These are phyloP conservation scores for Russula lepida DNA, from an alignment of 768 basidiomycete genomes.

Conservation along the genomic window DNA sequence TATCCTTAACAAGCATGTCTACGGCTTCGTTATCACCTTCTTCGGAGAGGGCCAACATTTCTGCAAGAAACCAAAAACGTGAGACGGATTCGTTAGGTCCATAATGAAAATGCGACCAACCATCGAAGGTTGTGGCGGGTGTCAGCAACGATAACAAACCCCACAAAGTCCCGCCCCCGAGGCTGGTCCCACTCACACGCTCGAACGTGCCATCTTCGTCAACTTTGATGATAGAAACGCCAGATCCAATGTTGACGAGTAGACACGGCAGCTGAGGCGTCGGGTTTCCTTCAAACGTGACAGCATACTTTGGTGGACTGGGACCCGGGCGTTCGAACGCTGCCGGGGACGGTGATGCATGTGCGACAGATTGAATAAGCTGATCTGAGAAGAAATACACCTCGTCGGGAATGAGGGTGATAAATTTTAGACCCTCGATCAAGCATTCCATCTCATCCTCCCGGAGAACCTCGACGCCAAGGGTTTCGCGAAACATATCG, in stretches of 20 bases:
- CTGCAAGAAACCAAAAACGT: constrained; percentile 35
- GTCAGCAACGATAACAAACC: constrained; percentile 90
- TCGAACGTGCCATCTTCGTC: constrained; percentile 94
- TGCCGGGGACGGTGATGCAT: constrained; percentile 25
- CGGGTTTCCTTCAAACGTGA: constrained; percentile 78
- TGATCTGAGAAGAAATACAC: constrained; percentile 99
- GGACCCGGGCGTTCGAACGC: constrained; percentile 79
- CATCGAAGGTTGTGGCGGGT: constrained; percentile 92
- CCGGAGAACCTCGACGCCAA: constrained; percentile 76
- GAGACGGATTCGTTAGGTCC: constrained; percentile 2
- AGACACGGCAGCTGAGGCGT: constrained; percentile 89
- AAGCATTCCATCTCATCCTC: constrained; percentile 99
- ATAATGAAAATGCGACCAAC: constrained; percentile 42
- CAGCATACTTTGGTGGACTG: constrained; percentile 79
- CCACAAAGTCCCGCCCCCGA: constrained; percentile 97
- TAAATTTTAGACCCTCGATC: constrained; percentile 93
- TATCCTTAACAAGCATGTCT: constrained; percentile 99
- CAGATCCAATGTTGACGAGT: constrained; percentile 96
- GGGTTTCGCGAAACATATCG: constrained; percentile 61
- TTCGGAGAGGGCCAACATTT: constrained; percentile 94
- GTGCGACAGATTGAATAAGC: constrained; percentile 65
- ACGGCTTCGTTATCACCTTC: constrained; percentile 87
- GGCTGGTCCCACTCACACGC: constrained; percentile 92
- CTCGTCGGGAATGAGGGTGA: constrained; percentile 92
- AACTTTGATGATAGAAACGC: constrained; percentile 95